Percentiles rank a stretch among this genome's conserved stretches.
Conservation (phyloP, 1,284 basidiomycete genomes). For the Ganoderma sinense region DNA sequence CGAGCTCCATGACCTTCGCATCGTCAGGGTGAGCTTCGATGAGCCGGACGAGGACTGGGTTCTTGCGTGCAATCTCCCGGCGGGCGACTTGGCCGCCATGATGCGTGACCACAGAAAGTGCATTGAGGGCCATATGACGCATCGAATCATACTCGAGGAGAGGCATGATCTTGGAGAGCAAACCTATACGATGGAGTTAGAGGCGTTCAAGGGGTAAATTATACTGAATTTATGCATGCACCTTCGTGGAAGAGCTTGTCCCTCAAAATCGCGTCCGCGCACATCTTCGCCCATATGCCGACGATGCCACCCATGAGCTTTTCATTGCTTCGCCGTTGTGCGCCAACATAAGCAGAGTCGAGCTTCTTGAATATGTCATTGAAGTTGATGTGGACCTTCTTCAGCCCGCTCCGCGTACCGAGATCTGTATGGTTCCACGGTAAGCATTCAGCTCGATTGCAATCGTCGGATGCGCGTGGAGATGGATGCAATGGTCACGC, state of each 20-base stretch:
- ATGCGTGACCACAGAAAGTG: conserved; percentile 65
- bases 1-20: conserved; percentile 54
- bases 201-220: background rate
- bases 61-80: conserved; percentile 56
- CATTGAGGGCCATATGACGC: conserved; percentile 59
- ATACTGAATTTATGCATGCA: conserved; percentile 32
- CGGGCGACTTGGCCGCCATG: conserved; percentile 62
- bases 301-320: conserved; percentile 57
- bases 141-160: conserved; percentile 55
- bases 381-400: conserved; percentile 66
- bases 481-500: too few species aligned
- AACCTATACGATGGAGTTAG: conserved; percentile 44
- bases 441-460: background rate
- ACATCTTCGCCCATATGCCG: conserved; percentile 71
- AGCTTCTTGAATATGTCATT: conserved; percentile 56
- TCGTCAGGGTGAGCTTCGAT: conserved; percentile 60
- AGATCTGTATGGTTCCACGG: conserved; percentile 50
- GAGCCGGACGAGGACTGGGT: conserved; percentile 49
- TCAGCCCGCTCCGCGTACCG: conserved; percentile 60
- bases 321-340: conserved; percentile 33
- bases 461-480: too few species aligned
- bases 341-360: conserved; percentile 41
- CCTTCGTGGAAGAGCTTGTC: conserved; percentile 65
- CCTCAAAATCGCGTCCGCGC: conserved; percentile 60
- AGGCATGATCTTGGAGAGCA: conserved; percentile 60